phyloP scores from a whole-genome alignment of 2,329 filamentous ascomycete species.

The Polytolypa hystricis region DNA sequence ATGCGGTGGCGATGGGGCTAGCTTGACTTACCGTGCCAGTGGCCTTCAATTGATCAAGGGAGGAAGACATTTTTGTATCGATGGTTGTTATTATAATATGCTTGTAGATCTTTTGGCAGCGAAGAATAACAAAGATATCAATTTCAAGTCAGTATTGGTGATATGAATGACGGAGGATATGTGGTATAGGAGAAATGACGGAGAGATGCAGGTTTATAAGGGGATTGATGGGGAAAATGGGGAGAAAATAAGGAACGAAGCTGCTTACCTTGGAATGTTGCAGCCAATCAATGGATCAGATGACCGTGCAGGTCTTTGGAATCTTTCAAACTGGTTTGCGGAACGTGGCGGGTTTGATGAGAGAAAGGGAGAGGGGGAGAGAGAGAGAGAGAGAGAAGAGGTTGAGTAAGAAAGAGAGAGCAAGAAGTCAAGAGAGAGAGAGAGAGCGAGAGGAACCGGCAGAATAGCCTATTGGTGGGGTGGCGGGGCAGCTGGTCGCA shows the following conservation, averaged over 20 bases:
- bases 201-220: too few relatives aligned
- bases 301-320: too few relatives aligned
- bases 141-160: too few relatives aligned
- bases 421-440: neutral
- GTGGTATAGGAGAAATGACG: too few relatives aligned
- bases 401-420: constrained; percentile 1
- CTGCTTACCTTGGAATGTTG: too few relatives aligned
- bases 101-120: neutral
- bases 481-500: neutral
- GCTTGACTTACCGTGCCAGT: constrained; percentile 75
- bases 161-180: too few relatives aligned
- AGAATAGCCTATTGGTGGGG: too few relatives aligned
- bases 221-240: too few relatives aligned
- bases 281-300: too few relatives aligned
- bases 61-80: constrained; percentile 75
- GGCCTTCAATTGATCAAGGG: constrained; percentile 95
- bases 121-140: neutral
- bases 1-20: constrained; percentile 6
- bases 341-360: constrained; percentile 4
- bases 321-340: neutral
- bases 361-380: constrained; percentile 9
- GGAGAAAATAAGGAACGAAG: too few relatives aligned
- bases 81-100: neutral
- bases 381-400: constrained; percentile 7
- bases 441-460: neutral